Base-by-base conservation (phyloP, 495 filamentous ascomycete genomes). In the Delitschia confertaspora region DNA sequence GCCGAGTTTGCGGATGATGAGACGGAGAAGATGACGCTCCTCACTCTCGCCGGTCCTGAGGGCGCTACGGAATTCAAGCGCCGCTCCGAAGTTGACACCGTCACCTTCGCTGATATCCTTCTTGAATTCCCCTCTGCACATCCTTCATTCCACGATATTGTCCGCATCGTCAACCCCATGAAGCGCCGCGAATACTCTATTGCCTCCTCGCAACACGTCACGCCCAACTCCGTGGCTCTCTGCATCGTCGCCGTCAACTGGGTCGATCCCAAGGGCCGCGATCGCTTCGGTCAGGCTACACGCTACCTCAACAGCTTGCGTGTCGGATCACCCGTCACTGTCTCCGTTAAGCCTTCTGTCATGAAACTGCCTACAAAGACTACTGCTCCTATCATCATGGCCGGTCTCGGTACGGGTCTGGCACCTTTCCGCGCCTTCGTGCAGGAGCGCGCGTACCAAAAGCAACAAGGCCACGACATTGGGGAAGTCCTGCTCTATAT, bases 141-240 rank as follows among this genome's bases (percentile, higher is more conserved):
- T 58, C 91, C 89, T 3, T 68, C 71, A 45, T 93, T 96, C 75
- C 78, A 87, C 57, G 88, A 98, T 58, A 82, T 98, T 46, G 80
- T 83, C 39, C 81, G 82, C 52, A 85, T 98, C 40, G 81, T 98
- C 37, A 75, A 73, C 38, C 93, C 91, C 6, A 75, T 94, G 68
- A 98, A 96, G 73, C 84, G 91, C 38, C 78, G 91, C 40, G 91
- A 98, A 64, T 98, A 98, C 76, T 93, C 85, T 17, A 95, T 98
- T 53, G 93, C 91, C 21, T 95, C 89, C 7, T 85, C 85, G 36
- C 91, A 96, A 67, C 85, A 86, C 49, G 88, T 93, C 5, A 85
- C 83, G 2, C 88, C 91, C 2, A 84, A 71, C 51, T 78, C 74
- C 47, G 86, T 98, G 35, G 74, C 85, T n/a, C 73, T 98, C 46